Evolutionary conservation across 148 eudicot genomes (phyloP), one percentile per base, ranked within the genome.

Genomic region (Cornus kousa): DNA sequence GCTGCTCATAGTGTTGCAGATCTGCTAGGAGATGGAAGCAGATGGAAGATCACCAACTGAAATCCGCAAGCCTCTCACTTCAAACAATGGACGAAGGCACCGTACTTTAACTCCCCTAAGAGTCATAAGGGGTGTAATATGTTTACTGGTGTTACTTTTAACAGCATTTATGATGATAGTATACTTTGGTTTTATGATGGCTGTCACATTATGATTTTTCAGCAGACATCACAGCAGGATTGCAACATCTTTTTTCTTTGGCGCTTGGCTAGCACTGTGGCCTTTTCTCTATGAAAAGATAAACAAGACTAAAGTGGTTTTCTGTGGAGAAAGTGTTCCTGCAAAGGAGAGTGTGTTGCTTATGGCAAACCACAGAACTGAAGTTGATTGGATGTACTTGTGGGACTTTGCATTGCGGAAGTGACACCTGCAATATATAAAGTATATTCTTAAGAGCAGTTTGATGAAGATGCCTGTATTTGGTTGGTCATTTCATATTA

Each of bases 301-400:
- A 65, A 96, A 96, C 85, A 82, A 85, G 76, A 96, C 97, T 40
- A 87, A 86, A 77, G 95, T 96, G 43, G 75, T 92, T 43, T 92
- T 96, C 74, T 87, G 95, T 39, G 99, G 99, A 66, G 99, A 91
- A n/a, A 65, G 76, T 66, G 88, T 94, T 80, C 94, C 91, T 66
- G 71, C 77, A 23, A 81, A 78, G 67, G 91, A 92, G 72, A 91
- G 93, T 24, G 89, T 86, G 68, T 79, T 96, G 79, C 87, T 96
- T 72, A 84, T 96, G 55, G 89, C 99, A 0, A 96, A 96, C 86
- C 99, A 96, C 83, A 87, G 97, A 80, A 96, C 99, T 11, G 99
- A 93, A 76, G 98, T 96, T 74, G 99, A 93, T 75, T 96, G 99
- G 98, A 92, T 93, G 99, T 96, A 93, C 82, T 82, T 96, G 81